Base-by-base conservation (phyloP, 2,329 filamentous ascomycete genomes). In the Pseudogymnoascus sp. region DNA sequence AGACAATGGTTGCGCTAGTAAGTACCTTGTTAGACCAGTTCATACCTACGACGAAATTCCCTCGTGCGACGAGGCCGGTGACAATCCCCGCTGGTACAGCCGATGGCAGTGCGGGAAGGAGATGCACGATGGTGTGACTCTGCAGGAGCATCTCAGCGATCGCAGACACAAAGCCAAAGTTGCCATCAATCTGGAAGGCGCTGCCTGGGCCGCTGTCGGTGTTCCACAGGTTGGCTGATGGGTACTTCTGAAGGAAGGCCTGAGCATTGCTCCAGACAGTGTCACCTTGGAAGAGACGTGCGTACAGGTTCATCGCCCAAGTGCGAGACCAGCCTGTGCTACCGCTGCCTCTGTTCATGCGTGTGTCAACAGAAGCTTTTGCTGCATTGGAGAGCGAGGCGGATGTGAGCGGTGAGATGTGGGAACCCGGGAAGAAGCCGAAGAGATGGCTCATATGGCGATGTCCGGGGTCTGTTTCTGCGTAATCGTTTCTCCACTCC, bases 291-390 rank as follows among this genome's bases (percentile, higher is more conserved):
- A 75, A 73, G 3, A 83, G 70, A 0, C 81, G 76, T 11, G 80
- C 80, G 62, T 79, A 79, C 41, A 82, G 72, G 43, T 78, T 80
- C n/a, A 82, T 72, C 0, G 79, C 70, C 80, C 80, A 83, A 4
- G 79, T 79, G 14, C 79, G 75, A 3, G 79, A 80, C 81, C 81
- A 83, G 0, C 81, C 81, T 0, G 80, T 83, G 62, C 80, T 77
- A 3, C 77, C 77, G 13, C 74, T 68, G 19, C 68, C 23, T 23
- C 23, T 4, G 23, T 23, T 65, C 7, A 72, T 73, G 2, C 69
- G 75, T 1, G 66, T 43, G 25, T 72, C 66, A 4, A 68, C 66
- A 0, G 71, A 69, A 1, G 71, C 72, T 1, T 75, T 74, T 0
- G 70, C 70, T 0, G 71, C 69, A 64, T 66, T 61, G 4, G 23